Evolutionary conservation across 139 green algal genomes (phyloP), one percentile per base, ranked within the genome.

Genomic region (Volvox reticuliferus): DNA sequence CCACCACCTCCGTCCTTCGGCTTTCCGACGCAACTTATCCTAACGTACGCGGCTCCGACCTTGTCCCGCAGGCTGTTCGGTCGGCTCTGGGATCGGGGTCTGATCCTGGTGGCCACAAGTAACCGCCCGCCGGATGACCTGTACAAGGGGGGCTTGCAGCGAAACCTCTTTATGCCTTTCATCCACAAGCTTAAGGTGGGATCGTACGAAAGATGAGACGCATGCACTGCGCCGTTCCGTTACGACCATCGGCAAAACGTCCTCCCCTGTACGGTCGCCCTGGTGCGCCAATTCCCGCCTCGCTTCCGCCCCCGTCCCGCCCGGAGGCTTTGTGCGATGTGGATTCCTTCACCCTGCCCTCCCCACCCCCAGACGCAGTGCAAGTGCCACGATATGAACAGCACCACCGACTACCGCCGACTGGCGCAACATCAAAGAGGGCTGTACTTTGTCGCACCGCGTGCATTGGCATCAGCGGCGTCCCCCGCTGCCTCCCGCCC

Each of bases 161-260:
- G 98, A 24, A 87, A 96, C 65, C 96, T 99, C 5, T 99, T 99
- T 92, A 86, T 99, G 90, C 98, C 98, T 12, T 99, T 99, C 96
- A 99, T 99, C 83, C 91, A 95, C 17, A 88, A 91, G 5, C 95
- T 99, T 24, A 97, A 98, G 94, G 93, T 94, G 79, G 65, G 65
- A 73, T 73, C 21, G 65, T 5, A 3, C 21, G 65, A 73, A 24
- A 28, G 65, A 73, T 73, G 65, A 16, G 24, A 73, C 21, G 12
- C 65, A 28, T 73, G 65, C 12, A 73, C 65, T 3, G 65, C 65
- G 65, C 24, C 65, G 21, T 73, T 73, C 65, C 65, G 12, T 28
- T 28, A 9, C 9, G 9, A 55, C 44, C 5, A 55, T 55, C 9
- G 44, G 44, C 44, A 55, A 55, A 3, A 5, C 65, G 65, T 28